These are phyloP conservation scores for Magnaporthiopsis rhizophila DNA, from an alignment of 2,329 filamentous ascomycete species.

Conservation along the genomic window DNA sequence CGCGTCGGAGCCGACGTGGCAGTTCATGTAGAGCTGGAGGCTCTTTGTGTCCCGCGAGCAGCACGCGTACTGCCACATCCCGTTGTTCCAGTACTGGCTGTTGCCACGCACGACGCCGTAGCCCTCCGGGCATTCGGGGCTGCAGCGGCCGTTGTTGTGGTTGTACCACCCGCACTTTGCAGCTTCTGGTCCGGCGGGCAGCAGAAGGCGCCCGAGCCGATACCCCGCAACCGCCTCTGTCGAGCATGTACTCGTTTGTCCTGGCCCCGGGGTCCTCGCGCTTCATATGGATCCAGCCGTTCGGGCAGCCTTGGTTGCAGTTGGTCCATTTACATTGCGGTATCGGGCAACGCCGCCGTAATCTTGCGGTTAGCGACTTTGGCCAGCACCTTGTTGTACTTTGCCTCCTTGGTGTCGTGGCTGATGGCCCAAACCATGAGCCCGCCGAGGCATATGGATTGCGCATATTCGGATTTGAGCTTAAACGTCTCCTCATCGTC, in stretches of 20 bases:
- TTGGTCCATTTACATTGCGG: conserved; percentile 2
- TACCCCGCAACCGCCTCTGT: background rate
- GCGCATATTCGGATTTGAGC: conserved; percentile 19
- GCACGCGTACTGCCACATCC: background rate
- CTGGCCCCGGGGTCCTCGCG: background rate
- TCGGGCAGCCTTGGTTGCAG: background rate
- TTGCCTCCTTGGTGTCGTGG: conserved; percentile 3
- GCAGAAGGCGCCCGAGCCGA: background rate
- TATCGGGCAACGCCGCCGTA: background rate
- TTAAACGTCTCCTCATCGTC: conserved; percentile 22
- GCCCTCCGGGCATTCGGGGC: background rate
- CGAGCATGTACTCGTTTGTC: background rate
- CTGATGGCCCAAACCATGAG: conserved; percentile 13
- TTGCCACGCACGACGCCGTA: background rate
- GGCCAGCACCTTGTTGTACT: background rate
- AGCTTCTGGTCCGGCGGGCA: background rate
- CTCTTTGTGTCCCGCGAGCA: background rate
- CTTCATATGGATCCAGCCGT: background rate
- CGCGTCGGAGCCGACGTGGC: background rate
- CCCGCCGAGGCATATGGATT: conserved; percentile 15
- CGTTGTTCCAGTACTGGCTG: background rate
- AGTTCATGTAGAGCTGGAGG: background rate
- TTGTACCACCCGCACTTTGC: conserved; percentile 1
- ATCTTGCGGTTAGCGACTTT: background rate
- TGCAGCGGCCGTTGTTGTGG: conserved; percentile 1